These are phyloP conservation scores for Citropsis articulata DNA, from an alignment of 345 rosid genomes.

Conservation along the genomic window DNA sequence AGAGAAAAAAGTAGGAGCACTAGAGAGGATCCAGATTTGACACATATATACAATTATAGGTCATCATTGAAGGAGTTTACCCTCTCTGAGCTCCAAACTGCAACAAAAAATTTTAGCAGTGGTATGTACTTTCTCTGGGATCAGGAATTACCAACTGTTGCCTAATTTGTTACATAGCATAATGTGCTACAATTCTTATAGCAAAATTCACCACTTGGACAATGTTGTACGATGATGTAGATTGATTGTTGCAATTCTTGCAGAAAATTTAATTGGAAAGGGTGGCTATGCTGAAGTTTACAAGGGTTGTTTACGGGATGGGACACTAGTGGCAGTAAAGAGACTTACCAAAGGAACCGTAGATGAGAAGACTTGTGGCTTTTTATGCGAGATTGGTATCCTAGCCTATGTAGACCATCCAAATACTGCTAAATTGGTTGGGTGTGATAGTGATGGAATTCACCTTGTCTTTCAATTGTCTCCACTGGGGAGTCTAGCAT, in stretches of 20 bases:
- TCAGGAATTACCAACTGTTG: neutral
- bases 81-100: constrained; percentile 52
- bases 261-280: constrained; percentile 78
- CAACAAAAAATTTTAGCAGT: constrained; percentile 64
- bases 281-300: constrained; percentile 95
- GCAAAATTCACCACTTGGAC: neutral
- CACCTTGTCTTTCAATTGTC: constrained; percentile 75
- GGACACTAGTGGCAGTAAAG: constrained; percentile 72
- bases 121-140: constrained; percentile 32
- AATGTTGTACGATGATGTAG: neutral
- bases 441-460: constrained; percentile 80
- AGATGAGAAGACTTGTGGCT: constrained; percentile 59
- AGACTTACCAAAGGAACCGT: constrained; percentile 64
- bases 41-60: constrained; percentile 56
- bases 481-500: constrained; percentile 72
- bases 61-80: constrained; percentile 59
- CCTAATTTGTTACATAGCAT: neutral
- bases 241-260: constrained; percentile 11
- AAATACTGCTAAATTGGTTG: constrained; percentile 81
- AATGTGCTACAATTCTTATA: neutral
- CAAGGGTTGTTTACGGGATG: constrained; percentile 62
- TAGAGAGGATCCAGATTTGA: constrained; percentile 38
- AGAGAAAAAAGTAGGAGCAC: constrained; percentile 42
- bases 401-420: constrained; percentile 91
- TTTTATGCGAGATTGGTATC: constrained; percentile 79